A percentile compares a stretch with the other conserved stretches of the same genome.
Conservation (phyloP, 768 basidiomycete species). For the Lentinula sp. region DNA sequence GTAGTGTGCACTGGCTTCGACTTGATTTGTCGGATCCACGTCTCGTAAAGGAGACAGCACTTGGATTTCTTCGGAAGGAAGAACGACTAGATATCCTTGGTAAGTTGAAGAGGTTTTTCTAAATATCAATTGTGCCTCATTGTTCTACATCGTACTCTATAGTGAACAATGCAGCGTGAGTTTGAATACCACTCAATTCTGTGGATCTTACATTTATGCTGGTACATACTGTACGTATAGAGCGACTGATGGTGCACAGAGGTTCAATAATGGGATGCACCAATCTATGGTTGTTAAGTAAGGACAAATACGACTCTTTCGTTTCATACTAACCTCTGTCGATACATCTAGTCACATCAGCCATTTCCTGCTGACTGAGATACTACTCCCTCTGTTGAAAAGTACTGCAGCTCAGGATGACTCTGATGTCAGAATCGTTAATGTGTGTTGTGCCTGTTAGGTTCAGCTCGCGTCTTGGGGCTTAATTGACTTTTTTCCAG, state of each 20-base stretch:
- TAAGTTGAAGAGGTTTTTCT: slow-evolving; percentile 22
- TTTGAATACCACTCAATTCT: background rate
- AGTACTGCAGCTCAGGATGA: slow-evolving; percentile 39
- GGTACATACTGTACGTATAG: background rate
- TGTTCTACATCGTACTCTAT: too few species aligned
- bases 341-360: slow-evolving; percentile 37
- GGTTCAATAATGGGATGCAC: slow-evolving; percentile 14
- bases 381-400: slow-evolving; percentile 46
- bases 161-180: slow-evolving; percentile 11
- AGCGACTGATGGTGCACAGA: slow-evolving; percentile 5
- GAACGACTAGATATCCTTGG: slow-evolving; percentile 37
- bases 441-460: slow-evolving; percentile 27
- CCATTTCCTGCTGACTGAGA: slow-evolving; percentile 48
- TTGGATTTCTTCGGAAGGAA: slow-evolving; percentile 31
- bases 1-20: slow-evolving; percentile 27
- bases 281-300: slow-evolving; percentile 33
- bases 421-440: slow-evolving; percentile 57
- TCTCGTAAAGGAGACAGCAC: slow-evolving; percentile 25
- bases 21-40: slow-evolving; percentile 34
- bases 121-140: background rate
- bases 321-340: background rate
- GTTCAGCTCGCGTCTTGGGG: background rate
- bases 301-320: slow-evolving; percentile 11
- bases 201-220: too few species aligned
- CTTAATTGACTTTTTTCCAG: background rate